Conservation (phyloP, 129 eudicot species). For the Helianthus tuberosus region DNA sequence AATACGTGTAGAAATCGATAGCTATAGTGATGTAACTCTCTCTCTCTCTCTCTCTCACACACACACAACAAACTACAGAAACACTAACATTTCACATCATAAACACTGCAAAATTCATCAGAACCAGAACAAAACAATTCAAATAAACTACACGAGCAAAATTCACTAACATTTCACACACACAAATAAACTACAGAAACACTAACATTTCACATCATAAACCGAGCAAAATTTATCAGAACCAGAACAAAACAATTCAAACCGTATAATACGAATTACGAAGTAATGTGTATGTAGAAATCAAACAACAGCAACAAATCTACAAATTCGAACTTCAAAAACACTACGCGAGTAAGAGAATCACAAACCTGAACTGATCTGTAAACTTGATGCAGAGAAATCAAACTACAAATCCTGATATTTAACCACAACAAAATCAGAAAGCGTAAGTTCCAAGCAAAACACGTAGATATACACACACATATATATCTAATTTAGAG, state of each 20-base stretch:
- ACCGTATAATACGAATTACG: background rate
- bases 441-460: slow-evolving; percentile 37
- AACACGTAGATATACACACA: slow-evolving; percentile 5
- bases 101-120: background rate
- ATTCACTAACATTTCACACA: background rate
- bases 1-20: background rate
- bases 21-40: background rate
- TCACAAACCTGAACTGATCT: slow-evolving; percentile 31
- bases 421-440: slow-evolving; percentile 28
- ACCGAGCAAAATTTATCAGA: background rate
- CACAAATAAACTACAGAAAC: background rate
- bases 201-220: slow-evolving; percentile 9
- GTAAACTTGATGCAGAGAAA: slow-evolving; percentile 11
- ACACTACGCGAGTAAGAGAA: background rate
- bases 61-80: background rate
- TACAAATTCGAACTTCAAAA: slow-evolving; percentile 12
- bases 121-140: background rate
- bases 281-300: background rate
- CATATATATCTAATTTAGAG: slow-evolving; percentile 8
- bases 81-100: slow-evolving; percentile 10
- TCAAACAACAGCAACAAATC: background rate
- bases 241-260: background rate
- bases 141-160: background rate
- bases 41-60: background rate
- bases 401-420: slow-evolving; percentile 32